Evolutionary conservation across 345 rosid genomes (phyloP).

Genomic region (Capsella bursapastoris): DNA sequence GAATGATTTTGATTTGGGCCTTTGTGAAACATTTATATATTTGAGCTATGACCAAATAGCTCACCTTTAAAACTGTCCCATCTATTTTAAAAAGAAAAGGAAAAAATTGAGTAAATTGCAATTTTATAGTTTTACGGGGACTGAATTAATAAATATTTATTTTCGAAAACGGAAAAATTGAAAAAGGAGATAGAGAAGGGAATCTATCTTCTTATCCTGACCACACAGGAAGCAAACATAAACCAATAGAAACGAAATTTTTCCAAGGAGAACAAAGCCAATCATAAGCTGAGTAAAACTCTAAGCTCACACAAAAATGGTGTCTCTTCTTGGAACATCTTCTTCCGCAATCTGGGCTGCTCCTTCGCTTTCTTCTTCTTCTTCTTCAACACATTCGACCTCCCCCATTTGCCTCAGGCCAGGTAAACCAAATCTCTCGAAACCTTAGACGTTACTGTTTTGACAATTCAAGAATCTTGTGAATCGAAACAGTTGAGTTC

Average conservation of each 20-base stretch:
- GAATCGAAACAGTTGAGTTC: background rate
- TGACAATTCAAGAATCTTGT: background rate
- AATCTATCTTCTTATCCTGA: conserved; percentile 72
- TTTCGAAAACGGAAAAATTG: background rate
- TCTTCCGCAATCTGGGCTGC: conserved; percentile 63
- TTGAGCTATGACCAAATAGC: too few species aligned
- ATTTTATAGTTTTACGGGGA: too few species aligned
- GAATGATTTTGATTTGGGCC: conserved; percentile 24
- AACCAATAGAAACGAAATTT: conserved; percentile 38
- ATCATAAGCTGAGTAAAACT: conserved; percentile 34
- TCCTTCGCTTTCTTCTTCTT: conserved; percentile 54
- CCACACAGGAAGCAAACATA: conserved; percentile 37
- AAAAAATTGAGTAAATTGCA: too few species aligned
- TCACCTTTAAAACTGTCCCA: too few species aligned
- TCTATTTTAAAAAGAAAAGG: too few species aligned
- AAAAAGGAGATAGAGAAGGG: conserved; percentile 22
- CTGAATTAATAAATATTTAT: too few species aligned
- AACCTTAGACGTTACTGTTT: background rate
- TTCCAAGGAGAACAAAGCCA: conserved; percentile 27
- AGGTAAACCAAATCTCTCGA: conserved; percentile 31
- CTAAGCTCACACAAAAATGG: conserved; percentile 54
- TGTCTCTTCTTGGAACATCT: conserved; percentile 70
- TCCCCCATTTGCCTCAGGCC: conserved; percentile 46
- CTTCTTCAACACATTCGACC: conserved; percentile 50
- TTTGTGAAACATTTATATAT: background rate